Conservation (phyloP, 192 early-diverging fungal species). For the Linnemannia exigua region DNA sequence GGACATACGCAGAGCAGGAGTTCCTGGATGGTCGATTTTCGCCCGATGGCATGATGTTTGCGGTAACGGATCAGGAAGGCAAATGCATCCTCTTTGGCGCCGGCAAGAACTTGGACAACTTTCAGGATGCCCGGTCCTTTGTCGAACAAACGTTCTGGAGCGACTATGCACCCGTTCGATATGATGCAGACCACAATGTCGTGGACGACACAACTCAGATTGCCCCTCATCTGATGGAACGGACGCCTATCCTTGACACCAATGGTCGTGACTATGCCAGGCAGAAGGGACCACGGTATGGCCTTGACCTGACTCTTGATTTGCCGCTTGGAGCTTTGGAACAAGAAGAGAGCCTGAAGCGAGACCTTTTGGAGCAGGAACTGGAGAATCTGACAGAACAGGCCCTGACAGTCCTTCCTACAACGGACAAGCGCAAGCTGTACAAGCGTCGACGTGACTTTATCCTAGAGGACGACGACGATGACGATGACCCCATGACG, state of each 20-base stretch:
- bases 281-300: slow-evolving; percentile 70
- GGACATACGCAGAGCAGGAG: slow-evolving; percentile 66
- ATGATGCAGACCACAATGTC: slow-evolving; percentile 75
- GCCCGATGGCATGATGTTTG: slow-evolving; percentile 81
- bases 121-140: slow-evolving; percentile 63
- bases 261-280: slow-evolving; percentile 75
- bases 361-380: slow-evolving; percentile 62
- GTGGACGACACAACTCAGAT: slow-evolving; percentile 81
- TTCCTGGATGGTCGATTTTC: slow-evolving; percentile 84
- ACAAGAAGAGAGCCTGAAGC: slow-evolving; percentile 64
- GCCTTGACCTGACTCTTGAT: slow-evolving; percentile 66
- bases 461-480: slow-evolving; percentile 54
- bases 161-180: slow-evolving; percentile 80
- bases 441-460: slow-evolving; percentile 44
- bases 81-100: slow-evolving; percentile 80
- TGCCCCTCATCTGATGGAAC: slow-evolving; percentile 74
- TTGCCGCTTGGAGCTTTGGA: slow-evolving; percentile 60
- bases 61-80: slow-evolving; percentile 78
- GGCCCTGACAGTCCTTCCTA: slow-evolving; percentile 36
- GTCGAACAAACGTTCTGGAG: slow-evolving; percentile 83
- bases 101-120: slow-evolving; percentile 63
- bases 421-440: slow-evolving; percentile 49
- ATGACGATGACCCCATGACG: slow-evolving; percentile 57
- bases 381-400: slow-evolving; percentile 62
- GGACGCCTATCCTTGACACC: slow-evolving; percentile 73